A percentile compares a stretch with the other conserved stretches of the same genome.
Conservation (phyloP, 176 grass and related monocot genomes). For the Zoysia japonica region DNA sequence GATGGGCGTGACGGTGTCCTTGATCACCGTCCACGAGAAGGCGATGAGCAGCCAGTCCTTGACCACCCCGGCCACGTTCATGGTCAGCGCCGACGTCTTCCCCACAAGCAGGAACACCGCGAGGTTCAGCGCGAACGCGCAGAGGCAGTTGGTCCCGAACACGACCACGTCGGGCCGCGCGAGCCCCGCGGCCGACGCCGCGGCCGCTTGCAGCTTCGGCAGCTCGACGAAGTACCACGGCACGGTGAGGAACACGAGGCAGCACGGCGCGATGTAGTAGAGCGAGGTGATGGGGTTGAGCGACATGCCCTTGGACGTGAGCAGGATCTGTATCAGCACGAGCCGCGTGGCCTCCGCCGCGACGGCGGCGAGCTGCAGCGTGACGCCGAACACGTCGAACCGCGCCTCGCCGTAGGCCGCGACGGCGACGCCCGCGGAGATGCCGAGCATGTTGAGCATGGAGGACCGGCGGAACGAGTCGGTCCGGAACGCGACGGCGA, state of each 20-base stretch:
- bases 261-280: background rate
- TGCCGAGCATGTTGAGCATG: conserved; percentile 89
- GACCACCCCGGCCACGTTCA: conserved; percentile 88
- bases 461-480: conserved; percentile 49
- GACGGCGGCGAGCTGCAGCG: conserved; percentile 74
- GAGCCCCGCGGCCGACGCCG: background rate
- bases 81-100: conserved; percentile 90
- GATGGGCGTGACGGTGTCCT: conserved; percentile 66
- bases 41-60: conserved; percentile 93
- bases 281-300: conserved; percentile 14
- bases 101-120: conserved; percentile 87
- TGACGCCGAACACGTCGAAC: conserved; percentile 64
- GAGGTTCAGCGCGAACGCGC: conserved; percentile 85
- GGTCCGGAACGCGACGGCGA: conserved; percentile 65
- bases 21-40: conserved; percentile 90
- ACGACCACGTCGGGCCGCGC: conserved; percentile 54
- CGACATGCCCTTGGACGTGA: background rate
- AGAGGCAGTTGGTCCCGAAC: conserved; percentile 77
- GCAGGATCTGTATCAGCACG: background rate
- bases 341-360: conserved; percentile 67
- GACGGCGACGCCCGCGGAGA: conserved; percentile 77
- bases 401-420: conserved; percentile 75
- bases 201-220: conserved; percentile 42
- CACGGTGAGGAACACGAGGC: conserved; percentile 25
- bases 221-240: conserved; percentile 77